Base-by-base conservation (phyloP, 1,139 yeast species). In the Scheffersomyces parashehatae region DNA sequence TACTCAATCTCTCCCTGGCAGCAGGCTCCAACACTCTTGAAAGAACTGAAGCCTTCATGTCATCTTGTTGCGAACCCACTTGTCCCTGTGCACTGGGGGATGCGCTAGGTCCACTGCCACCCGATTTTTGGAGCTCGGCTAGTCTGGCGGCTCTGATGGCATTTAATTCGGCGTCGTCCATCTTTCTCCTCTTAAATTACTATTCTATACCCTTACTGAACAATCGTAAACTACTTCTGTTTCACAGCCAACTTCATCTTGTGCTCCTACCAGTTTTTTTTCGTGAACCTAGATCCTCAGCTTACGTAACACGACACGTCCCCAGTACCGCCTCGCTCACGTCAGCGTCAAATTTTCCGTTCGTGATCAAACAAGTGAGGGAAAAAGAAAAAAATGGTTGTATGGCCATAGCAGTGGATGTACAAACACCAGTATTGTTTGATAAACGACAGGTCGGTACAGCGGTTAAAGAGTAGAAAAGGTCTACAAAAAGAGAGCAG, bases 71-170 rank as follows among this genome's bases (percentile, higher is more conserved):
- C 26, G 53, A 42, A 35, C 50, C 37, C 8, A 49, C 46, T 26
- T 48, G 48, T n/a, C 49, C 55, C 15, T 52, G 44, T 8, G 46
- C 50, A 38, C 48, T 42, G 15, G 28, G 20, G 51, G 41, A 12
- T 52, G 48, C 14, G 47, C 51, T 35, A 42, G 37, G 9, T 37
- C 44, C 40, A 2, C 45, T 42, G 4, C 45, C 44, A 10, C 52
- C 63, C 52, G 73, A 75, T 49, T 77, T 77, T 58, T 88, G 95
- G 51, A 91, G 73, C 64, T 90, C 96, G 11, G 87, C 84, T 52
- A 91, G 66, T 52, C 97, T 79, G 11, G 97, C 97, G 40, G 88
- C 87, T 56, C 97, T 78, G 50, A 91, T 87, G 16, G 97, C 97
- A 54, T 85, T 83, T 47, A 91, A 70, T 64, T 91, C 98, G 28